phyloP scores from a whole-genome alignment of 345 rosid species.

The Noccaea caerulescens region DNA sequence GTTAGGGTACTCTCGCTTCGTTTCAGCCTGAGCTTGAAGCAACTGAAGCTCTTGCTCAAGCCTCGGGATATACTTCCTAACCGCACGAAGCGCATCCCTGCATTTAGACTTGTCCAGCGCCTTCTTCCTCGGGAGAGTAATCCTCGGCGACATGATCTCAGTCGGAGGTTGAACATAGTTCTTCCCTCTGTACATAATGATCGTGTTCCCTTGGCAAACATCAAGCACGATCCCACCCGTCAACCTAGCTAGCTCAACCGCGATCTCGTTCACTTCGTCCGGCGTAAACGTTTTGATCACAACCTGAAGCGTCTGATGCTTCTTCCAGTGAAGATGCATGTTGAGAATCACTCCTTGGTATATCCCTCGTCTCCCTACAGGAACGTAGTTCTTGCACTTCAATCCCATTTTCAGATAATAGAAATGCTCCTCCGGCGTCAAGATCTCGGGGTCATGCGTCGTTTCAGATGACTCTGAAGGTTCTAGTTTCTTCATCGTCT shows the following conservation, averaged over 20 bases:
- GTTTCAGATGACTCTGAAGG: conserved; percentile 70
- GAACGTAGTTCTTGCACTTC: conserved; percentile 95
- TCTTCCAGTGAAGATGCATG: conserved; percentile 99
- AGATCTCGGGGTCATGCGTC: conserved; percentile 90
- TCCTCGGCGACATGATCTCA: conserved; percentile 91
- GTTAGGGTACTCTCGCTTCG: conserved; percentile 34
- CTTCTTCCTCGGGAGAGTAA: conserved; percentile 86
- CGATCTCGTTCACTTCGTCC: conserved; percentile 89
- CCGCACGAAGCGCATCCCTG: conserved; percentile 81
- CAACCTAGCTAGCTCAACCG: conserved; percentile 77
- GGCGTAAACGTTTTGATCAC: conserved; percentile 81
- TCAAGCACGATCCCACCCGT: conserved; percentile 92
- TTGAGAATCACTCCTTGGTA: conserved; percentile 96
- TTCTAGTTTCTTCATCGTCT: conserved; percentile 76
- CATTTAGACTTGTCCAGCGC: conserved; percentile 90
- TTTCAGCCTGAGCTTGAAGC: conserved; percentile 58
- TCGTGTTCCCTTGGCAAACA: conserved; percentile 74
- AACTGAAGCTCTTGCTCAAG: conserved; percentile 86
- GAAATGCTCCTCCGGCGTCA: conserved; percentile 94
- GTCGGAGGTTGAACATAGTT: conserved; percentile 94
- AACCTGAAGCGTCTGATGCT: conserved; percentile 88
- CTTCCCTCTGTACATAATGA: conserved; percentile 95
- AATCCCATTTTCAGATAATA: conserved; percentile 86
- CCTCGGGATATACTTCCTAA: conserved; percentile 75
- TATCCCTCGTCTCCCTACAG: conserved; percentile 86